A percentile compares a stretch with the other conserved stretches of the same genome.
These are phyloP conservation scores for Psilocybe azurescens DNA, from an alignment of 768 basidiomycete species.

Conservation along the genomic window DNA sequence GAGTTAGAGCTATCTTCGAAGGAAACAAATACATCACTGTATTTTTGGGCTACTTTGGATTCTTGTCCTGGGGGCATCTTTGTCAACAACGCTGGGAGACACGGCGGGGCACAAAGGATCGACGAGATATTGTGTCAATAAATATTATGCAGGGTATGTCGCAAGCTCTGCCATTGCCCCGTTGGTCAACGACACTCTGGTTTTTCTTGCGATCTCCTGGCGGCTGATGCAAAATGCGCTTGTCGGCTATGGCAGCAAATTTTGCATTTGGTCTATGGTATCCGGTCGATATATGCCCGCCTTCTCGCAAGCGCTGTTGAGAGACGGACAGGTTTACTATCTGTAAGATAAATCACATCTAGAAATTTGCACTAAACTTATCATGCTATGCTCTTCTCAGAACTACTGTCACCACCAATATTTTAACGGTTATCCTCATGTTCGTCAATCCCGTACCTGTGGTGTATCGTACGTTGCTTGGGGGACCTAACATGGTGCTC, in stretches of 20 bases:
- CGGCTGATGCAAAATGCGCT: constrained; percentile 25
- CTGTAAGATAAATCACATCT: too few relatives aligned
- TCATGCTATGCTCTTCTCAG: too few relatives aligned
- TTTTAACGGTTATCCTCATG: too few relatives aligned
- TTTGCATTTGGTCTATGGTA: constrained; percentile 13
- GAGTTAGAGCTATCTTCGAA: constrained; percentile 28
- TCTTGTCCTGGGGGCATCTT: constrained; percentile 24
- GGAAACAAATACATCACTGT: constrained; percentile 20
- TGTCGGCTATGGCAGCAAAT: constrained; percentile 3
- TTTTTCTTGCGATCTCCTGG: constrained; percentile 37
- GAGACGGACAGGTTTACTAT: neutral
- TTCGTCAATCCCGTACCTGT: too few relatives aligned
- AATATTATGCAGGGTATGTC: constrained; percentile 16
- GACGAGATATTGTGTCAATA: constrained; percentile 29
- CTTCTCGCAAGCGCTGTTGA: constrained; percentile 28
- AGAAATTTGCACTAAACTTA: too few relatives aligned
- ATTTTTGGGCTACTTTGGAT: constrained; percentile 28
- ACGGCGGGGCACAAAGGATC: constrained; percentile 21
- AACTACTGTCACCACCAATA: too few relatives aligned
- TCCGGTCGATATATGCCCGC: constrained; percentile 28
- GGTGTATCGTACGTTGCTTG: too few relatives aligned
- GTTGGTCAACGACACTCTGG: constrained; percentile 33
- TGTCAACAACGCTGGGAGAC: constrained; percentile 27
- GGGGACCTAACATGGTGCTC: too few relatives aligned
- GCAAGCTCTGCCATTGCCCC: constrained; percentile 22